phyloP scores from a whole-genome alignment of 176 grass and related monocot species.

The Bromus sterilis region DNA sequence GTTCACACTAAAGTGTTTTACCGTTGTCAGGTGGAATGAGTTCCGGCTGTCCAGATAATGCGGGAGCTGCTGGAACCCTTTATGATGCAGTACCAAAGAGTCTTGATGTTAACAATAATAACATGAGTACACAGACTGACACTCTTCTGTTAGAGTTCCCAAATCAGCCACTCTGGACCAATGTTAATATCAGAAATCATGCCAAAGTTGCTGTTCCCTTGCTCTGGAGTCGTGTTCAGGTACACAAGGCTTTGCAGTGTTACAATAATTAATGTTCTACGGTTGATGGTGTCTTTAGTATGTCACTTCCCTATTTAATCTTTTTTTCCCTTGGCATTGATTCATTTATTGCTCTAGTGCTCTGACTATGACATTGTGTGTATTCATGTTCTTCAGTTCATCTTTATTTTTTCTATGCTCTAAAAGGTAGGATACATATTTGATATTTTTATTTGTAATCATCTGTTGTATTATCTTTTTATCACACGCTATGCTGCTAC shows the following conservation, averaged over 20 bases:
- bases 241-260: constrained; percentile 8
- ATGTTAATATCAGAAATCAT: constrained; percentile 89
- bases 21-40: constrained; percentile 64
- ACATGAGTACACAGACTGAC: constrained; percentile 93
- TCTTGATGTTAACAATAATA: constrained; percentile 88
- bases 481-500: background rate
- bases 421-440: background rate
- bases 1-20: background rate
- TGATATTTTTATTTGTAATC: background rate
- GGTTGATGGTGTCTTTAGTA: background rate
- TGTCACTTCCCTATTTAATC: background rate
- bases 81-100: constrained; percentile 98
- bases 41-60: constrained; percentile 89
- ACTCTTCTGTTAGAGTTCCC: constrained; percentile 97
- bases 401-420: background rate
- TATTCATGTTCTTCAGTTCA: background rate
- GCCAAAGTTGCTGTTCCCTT: constrained; percentile 95
- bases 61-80: constrained; percentile 94
- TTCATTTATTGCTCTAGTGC: background rate
- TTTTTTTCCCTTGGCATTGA: background rate
- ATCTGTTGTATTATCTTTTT: background rate
- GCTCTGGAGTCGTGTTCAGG: constrained; percentile 99
- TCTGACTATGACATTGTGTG: background rate
- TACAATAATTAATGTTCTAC: constrained; percentile 2
- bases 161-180: constrained; percentile 98